Percentiles rank a stretch among this genome's conserved stretches.
phyloP scores from a whole-genome alignment of 2,329 filamentous ascomycete genomes.

The Aspergillus sp. region DNA sequence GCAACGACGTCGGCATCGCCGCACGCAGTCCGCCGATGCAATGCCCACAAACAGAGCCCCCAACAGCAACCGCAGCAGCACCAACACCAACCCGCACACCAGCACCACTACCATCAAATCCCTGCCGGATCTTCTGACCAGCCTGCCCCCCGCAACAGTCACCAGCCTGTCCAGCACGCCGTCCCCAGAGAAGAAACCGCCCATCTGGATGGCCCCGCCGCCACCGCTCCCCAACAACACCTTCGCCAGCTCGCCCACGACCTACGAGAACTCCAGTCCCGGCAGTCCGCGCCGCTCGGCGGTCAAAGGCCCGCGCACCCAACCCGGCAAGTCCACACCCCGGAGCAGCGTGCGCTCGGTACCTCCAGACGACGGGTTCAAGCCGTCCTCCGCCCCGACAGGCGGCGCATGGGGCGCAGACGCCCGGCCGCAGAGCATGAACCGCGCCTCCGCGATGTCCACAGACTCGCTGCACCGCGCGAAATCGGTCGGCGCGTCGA shows the following conservation, averaged over 20 bases:
- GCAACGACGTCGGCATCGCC: not conserved
- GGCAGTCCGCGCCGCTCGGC: constrained; percentile 32
- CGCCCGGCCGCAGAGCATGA: constrained; percentile 5
- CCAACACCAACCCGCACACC: not conserved
- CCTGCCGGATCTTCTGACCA: not conserved
- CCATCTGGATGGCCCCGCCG: constrained; percentile 26
- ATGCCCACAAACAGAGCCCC: not conserved
- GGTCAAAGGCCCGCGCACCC: constrained; percentile 34
- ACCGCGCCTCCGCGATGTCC: too few relatives aligned
- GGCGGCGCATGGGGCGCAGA: not conserved
- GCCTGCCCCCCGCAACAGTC: constrained; percentile 10
- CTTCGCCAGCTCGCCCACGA: constrained; percentile 20
- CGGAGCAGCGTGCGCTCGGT: constrained; percentile 21
- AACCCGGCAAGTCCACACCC: constrained; percentile 20
- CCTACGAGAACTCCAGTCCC: constrained; percentile 23
- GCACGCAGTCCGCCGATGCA: not conserved
- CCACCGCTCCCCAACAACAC: constrained; percentile 1
- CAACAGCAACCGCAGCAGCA: not conserved
- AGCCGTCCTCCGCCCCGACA: constrained; percentile 6
- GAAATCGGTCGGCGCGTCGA: constrained; percentile 4
- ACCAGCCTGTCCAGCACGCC: constrained; percentile 26
- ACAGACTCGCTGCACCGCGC: constrained; percentile 21
- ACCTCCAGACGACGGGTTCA: constrained; percentile 15
- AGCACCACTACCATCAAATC: not conserved
- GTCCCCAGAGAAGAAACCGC: constrained; percentile 26